Conservation (phyloP, 805 yeast genomes). For the Teunomyces cretensis region DNA sequence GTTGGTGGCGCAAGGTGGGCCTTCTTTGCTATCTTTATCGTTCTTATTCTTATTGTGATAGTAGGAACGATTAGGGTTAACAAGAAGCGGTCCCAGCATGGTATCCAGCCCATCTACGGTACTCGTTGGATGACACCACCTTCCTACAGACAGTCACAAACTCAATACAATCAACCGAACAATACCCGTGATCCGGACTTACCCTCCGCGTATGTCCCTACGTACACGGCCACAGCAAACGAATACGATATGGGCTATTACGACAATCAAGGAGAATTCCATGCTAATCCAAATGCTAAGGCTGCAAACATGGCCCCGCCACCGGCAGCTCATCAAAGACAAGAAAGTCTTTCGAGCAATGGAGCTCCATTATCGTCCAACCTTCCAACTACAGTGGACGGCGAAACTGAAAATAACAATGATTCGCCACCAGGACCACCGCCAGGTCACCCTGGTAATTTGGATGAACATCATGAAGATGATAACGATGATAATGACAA, state of each 20-base stretch:
- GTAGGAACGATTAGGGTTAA: constrained; percentile 55
- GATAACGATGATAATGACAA: constrained; percentile 7
- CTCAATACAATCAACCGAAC: constrained; percentile 47
- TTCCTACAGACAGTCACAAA: constrained; percentile 64
- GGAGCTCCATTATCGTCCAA: constrained; percentile 15
- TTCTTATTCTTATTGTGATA: constrained; percentile 46
- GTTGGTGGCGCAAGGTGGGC: constrained; percentile 58
- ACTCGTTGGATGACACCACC: constrained; percentile 91
- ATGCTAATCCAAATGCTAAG: constrained; percentile 33
- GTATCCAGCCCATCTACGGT: constrained; percentile 64
- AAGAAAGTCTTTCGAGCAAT: constrained; percentile 10
- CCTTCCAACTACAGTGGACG: constrained; percentile 7
- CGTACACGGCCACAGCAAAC: constrained; percentile 64
- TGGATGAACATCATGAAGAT: not conserved
- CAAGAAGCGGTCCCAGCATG: constrained; percentile 47
- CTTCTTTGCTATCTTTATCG: constrained; percentile 59
- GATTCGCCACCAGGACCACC: constrained; percentile 5
- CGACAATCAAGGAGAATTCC: constrained; percentile 55
- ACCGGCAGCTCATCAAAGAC: constrained; percentile 22
- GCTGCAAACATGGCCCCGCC: constrained; percentile 15
- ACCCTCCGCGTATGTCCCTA: constrained; percentile 55
- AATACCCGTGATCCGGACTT: constrained; percentile 39
- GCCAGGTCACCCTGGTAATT: not conserved
- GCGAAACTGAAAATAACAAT: constrained; percentile 5
- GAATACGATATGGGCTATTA: constrained; percentile 79